These are phyloP conservation scores for Trichophyton benhamiae DNA, from an alignment of 2,329 filamentous ascomycete species.

Conservation along the genomic window DNA sequence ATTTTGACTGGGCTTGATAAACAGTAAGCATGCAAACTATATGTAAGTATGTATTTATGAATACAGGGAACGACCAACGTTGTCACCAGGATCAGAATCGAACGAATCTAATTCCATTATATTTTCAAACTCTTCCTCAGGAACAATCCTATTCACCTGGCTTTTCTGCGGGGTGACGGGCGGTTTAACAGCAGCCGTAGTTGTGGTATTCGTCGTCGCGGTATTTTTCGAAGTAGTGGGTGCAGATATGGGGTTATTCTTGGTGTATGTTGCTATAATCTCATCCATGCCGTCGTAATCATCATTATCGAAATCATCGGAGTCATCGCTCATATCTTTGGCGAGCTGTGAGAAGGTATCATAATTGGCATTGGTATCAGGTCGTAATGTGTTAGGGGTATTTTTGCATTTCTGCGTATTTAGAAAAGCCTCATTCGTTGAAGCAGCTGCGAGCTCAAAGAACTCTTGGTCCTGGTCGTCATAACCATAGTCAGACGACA, in stretches of 20 bases:
- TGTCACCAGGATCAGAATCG: constrained; percentile 33
- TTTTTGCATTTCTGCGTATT: background rate
- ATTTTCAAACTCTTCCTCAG: constrained; percentile 58
- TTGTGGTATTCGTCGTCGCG: background rate
- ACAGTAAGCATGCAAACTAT: constrained; percentile 45
- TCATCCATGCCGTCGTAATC: constrained; percentile 49
- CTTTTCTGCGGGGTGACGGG: background rate
- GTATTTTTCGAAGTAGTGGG: constrained; percentile 2
- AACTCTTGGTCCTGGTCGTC: constrained; percentile 37
- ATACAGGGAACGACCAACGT: constrained; percentile 15
- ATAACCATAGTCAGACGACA: constrained; percentile 37
- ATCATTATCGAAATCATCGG: constrained; percentile 36
- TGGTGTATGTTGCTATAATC: constrained; percentile 43
- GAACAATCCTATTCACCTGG: background rate
- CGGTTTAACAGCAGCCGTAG: constrained; percentile 7
- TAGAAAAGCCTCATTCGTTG: constrained; percentile 7
- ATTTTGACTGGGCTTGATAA: constrained; percentile 50
- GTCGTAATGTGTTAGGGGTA: background rate
- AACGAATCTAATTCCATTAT: constrained; percentile 52
- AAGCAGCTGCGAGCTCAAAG: constrained; percentile 23
- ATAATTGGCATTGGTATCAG: background rate
- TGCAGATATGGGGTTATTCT: constrained; percentile 7
- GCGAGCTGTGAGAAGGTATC: constrained; percentile 1
- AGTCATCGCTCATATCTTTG: constrained; percentile 3
- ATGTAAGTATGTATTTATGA: constrained; percentile 5